A percentile compares a stretch with the other conserved stretches of the same genome.
Evolutionary conservation across 257 asterid species (phyloP).

Genomic region (Solanum pinnatisectum): DNA sequence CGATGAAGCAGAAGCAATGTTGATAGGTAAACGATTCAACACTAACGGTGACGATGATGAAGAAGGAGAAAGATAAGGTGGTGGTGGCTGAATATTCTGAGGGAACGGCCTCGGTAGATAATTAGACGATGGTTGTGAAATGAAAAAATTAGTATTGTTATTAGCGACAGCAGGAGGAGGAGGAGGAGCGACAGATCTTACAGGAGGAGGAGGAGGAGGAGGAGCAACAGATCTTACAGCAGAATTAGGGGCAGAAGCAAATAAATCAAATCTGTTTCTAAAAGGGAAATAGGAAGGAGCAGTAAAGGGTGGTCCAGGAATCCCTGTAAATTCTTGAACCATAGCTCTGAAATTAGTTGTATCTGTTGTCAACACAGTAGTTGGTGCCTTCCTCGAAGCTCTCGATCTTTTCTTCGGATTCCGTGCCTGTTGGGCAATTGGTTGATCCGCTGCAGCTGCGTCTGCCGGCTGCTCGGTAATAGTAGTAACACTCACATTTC

Average conservation of each 20-base stretch:
- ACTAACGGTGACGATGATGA: constrained; percentile 1
- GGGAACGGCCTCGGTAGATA: constrained; percentile 48
- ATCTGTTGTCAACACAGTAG: constrained; percentile 77
- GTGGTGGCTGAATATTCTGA: constrained; percentile 34
- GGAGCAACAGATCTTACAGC: constrained; percentile 15
- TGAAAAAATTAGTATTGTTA: constrained; percentile 11
- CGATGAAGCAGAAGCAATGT: not conserved
- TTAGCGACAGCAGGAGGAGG: not conserved
- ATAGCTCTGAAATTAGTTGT: constrained; percentile 80
- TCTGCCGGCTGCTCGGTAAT: not conserved
- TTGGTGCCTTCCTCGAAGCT: constrained; percentile 89
- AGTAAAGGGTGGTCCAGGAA: constrained; percentile 68
- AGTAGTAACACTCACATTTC: not conserved
- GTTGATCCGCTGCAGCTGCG: not conserved
- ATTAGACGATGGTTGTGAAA: constrained; percentile 22
- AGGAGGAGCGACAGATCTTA: constrained; percentile 12
- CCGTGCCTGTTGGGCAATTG: not conserved
- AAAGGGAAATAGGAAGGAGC: constrained; percentile 16
- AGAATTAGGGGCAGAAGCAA: constrained; percentile 13
- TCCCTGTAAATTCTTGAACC: constrained; percentile 93
- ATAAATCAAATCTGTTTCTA: constrained; percentile 41
- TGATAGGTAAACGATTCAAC: not conserved
- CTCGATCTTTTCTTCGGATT: constrained; percentile 71
- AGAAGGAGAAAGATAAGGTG: constrained; percentile 16
- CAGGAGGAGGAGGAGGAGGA: not conserved